Evolutionary conservation across 2,329 filamentous ascomycete genomes (phyloP), one percentile per base, ranked within the genome.

Genomic region (Apiospora koreana): DNA sequence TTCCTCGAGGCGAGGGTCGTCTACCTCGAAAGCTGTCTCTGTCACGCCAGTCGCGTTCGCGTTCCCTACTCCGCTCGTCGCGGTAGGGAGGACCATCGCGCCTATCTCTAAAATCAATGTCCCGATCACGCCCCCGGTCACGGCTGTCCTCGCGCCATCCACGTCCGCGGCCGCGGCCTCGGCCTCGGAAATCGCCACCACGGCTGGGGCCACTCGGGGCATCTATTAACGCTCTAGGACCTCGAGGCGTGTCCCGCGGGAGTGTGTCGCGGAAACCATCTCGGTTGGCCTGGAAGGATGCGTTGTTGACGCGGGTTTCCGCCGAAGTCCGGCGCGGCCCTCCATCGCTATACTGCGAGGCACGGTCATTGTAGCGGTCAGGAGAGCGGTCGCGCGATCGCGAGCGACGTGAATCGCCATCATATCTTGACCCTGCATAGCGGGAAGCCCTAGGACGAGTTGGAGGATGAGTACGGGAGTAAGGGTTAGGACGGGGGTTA

Each of bases 221-320:
- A 72, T 95, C 93, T 71, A 92, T 87, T 70, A 94, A 83, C 4
- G 93, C 93, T 80, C 95, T 94, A 14, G 94, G 94, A 0, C 93
- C 94, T 69, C 94, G 88, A 3, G 94, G 94, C 1, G 93, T 91
- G 73, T 97, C 93, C 74, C 92, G 87, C 16, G 87, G 79, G 78
- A 86, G 73, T 74, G 86, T 78, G 75, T 90, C 88, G 69, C 86
- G 85, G 72, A 90, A 90, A 16, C 77, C 79, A 74, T 91, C 89
- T 74, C 90, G 86, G 74, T 86, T 87, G 1, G 86, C 81, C 74
- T 87, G 87, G 72, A 93, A 93, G n/a, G 85, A 82, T 38, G 87
- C 85, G 69, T 85, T 84, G 76, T 88, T 90, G 42, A 84, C 80
- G 71, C 88, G 84, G 65, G 83, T 84, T 76, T 91, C 89, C 68